These are phyloP conservation scores for Scutellaria baicalensis DNA, from an alignment of 257 asterid species.

Conservation along the genomic window DNA sequence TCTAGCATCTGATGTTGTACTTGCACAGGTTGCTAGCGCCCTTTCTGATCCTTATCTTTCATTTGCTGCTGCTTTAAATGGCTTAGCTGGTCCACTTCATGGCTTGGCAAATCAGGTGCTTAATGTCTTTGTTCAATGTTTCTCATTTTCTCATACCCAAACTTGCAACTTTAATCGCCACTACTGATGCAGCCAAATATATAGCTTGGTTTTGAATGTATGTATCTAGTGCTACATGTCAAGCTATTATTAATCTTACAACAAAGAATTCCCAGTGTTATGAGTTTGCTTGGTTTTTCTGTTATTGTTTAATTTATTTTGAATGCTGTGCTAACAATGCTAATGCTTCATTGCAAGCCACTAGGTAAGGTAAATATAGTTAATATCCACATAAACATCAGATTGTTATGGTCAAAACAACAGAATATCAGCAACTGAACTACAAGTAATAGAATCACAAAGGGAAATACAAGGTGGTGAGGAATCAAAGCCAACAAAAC, in stretches of 20 bases:
- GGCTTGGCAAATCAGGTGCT: conserved; percentile 99
- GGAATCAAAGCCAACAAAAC: not conserved
- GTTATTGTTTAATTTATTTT: too few species aligned
- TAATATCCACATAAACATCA: too few species aligned
- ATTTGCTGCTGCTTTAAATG: conserved; percentile 97
- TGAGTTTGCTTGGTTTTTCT: too few species aligned
- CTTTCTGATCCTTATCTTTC: conserved; percentile 99
- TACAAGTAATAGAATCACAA: not conserved
- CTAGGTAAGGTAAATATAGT: too few species aligned
- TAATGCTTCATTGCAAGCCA: too few species aligned
- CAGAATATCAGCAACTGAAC: not conserved
- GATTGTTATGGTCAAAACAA: too few species aligned
- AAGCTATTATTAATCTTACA: too few species aligned
- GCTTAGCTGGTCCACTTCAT: conserved; percentile 98
- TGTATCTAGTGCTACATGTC: too few species aligned
- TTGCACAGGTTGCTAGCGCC: conserved; percentile 87
- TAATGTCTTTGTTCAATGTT: not conserved
- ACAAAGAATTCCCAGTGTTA: too few species aligned
- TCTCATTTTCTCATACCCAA: not conserved
- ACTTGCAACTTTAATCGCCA: not conserved
- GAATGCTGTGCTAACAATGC: too few species aligned
- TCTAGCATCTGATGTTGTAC: not conserved
- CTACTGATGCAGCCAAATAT: not conserved
- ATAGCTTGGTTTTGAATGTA: too few species aligned
- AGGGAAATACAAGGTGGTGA: not conserved